Base-by-base conservation (phyloP, 2,329 filamentous ascomycete species). In the Colletotrichum eleusines region DNA sequence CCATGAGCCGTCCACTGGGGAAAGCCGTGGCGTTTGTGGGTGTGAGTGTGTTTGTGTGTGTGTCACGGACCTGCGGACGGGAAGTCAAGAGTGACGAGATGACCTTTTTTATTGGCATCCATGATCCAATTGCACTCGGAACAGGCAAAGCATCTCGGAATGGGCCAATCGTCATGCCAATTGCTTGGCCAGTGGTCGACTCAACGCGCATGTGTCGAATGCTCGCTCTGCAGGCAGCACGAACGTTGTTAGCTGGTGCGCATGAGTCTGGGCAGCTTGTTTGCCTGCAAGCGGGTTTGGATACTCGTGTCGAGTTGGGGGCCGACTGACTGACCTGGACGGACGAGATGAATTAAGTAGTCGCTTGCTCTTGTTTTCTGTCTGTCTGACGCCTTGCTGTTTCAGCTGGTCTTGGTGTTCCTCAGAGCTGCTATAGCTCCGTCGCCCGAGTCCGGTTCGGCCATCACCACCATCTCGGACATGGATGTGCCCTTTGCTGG, bases 51-150 rank as follows among this genome's bases (percentile, higher is more conserved):
- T n/a, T n/a, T 7, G 40, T 8, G 44, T n/a, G 42, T 23, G 51
- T 48, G 33, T 40, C 35, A 42, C 66, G 59, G 59, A 44, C 66
- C 51, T 33, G 42, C 60, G 53, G 53, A 69, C 66, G 53, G 66
- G 14, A 64, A 40, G 42, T 51, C 35, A 38, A 55, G 40, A 48
- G 40, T 54, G 46, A 66, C 28, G 11, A 54, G 53, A 28, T 42
- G 60, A 44, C 60, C 31, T 33, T 16, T n/a, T 61, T 38, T 9
- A 55, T 44, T 69, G 42, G 40, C 44, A 7, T 66, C 35, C 35
- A 31, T 51, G 63, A 33, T n/a, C 46, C 46, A 61, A 53, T 16
- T 16, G 58, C 20, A 28, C 14, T 65, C 28, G 16, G 42, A 51
- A 40, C 61, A 38, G 40, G 69, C 33, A 51, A 20, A 33, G 50